phyloP scores from a whole-genome alignment of 176 grass and related monocot species.

The Carex myosuroides region DNA sequence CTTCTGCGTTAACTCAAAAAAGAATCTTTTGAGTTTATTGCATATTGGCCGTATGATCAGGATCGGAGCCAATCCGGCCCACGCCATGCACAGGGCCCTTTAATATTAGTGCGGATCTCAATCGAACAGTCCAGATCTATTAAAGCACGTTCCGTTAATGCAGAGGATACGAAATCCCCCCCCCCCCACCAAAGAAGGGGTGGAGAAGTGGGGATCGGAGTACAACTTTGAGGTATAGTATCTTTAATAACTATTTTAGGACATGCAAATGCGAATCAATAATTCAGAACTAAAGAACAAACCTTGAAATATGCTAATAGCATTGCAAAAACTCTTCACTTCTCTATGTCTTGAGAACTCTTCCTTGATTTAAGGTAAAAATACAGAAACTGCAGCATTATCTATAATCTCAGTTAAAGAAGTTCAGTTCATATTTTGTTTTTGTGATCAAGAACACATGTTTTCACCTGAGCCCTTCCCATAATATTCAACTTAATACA shows the following conservation, averaged over 20 bases:
- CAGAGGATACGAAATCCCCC: no score
- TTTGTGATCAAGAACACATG: background rate
- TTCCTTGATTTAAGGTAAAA: slow-evolving; percentile 16
- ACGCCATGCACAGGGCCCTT: no score
- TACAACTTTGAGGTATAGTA: background rate
- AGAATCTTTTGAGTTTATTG: no score
- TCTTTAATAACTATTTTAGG: background rate
- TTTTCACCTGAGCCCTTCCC: background rate
- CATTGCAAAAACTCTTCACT: slow-evolving; percentile 3
- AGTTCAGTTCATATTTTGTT: background rate
- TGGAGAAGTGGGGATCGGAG: background rate
- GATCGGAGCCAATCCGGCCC: no score
- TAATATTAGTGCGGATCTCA: no score
- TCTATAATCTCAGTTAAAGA: slow-evolving; percentile 17
- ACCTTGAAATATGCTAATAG: background rate
- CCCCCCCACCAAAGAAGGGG: no score
- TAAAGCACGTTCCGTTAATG: no score
- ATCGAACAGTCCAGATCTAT: no score
- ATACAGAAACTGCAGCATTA: slow-evolving; percentile 24
- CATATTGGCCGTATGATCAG: no score
- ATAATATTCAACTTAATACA: background rate
- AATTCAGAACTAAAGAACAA: background rate
- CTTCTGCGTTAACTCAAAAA: no score
- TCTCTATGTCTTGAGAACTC: background rate
- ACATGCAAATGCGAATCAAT: background rate